Conservation (phyloP, 1,284 basidiomycete species). For the Vanrija sp. region DNA sequence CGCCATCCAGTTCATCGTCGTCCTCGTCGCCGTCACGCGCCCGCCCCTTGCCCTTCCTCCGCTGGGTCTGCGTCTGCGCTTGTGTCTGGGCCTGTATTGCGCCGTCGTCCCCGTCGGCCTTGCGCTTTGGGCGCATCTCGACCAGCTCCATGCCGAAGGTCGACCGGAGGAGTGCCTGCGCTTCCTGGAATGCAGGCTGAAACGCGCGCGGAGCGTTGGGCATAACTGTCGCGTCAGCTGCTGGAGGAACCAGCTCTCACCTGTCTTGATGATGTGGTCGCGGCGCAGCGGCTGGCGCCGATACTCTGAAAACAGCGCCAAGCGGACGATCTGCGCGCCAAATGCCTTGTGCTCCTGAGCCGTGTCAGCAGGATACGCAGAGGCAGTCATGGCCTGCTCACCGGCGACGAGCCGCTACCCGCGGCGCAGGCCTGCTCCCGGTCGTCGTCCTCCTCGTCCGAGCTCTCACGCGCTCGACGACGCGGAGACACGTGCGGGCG, state of each 20-base stretch:
- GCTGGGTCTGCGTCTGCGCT: constrained; percentile 10
- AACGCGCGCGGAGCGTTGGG: constrained; percentile 25
- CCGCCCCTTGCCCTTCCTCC: constrained; percentile 23
- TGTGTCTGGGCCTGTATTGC: constrained; percentile 2
- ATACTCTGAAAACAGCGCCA: constrained; percentile 44
- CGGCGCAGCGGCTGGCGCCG: constrained; percentile 31
- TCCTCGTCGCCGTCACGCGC: constrained; percentile 16
- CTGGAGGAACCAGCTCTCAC: constrained; percentile 17
- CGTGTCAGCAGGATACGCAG: not conserved
- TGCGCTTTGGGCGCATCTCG: constrained; percentile 32
- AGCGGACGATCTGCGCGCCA: constrained; percentile 36
- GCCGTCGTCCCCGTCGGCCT: constrained; percentile 14
- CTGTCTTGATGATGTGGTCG: constrained; percentile 27
- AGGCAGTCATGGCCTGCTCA: not conserved
- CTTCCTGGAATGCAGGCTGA: constrained; percentile 26
- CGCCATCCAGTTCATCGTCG: constrained; percentile 14
- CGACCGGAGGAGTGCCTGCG: constrained; percentile 27
- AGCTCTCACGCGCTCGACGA: not conserved
- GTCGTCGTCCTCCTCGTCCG: not conserved
- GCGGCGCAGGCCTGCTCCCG: not conserved
- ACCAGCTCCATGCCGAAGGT: constrained; percentile 45
- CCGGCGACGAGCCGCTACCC: not conserved
- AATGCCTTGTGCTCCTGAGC: constrained; percentile 28
- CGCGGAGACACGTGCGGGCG: not conserved
- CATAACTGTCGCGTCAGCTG: constrained; percentile 21